Evolutionary conservation across 176 grass and related monocot species (phyloP).

Genomic region (Oryza glaberrima): DNA sequence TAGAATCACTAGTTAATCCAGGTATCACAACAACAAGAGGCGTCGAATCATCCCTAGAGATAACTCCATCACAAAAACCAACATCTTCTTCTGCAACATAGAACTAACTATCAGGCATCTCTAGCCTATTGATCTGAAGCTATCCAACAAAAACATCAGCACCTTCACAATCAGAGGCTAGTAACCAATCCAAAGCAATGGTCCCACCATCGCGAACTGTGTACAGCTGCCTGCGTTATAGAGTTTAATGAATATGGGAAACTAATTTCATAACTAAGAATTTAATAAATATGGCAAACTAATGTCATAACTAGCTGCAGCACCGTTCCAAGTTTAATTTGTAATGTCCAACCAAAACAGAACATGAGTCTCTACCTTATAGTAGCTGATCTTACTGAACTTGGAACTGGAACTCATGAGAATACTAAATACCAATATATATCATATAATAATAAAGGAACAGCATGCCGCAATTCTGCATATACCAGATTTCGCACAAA

Average conservation of each 20-base stretch:
- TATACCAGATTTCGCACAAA: background rate
- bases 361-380: background rate
- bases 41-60: conserved; percentile 70
- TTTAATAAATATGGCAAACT: conserved; percentile 13
- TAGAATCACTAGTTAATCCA: conserved; percentile 94
- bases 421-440: background rate
- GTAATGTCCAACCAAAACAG: background rate
- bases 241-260: background rate
- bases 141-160: conserved; percentile 27
- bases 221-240: conserved; percentile 75
- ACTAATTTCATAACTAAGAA: background rate
- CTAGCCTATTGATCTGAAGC: conserved; percentile 31
- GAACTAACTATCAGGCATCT: conserved; percentile 18
- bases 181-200: conserved; percentile 95
- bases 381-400: background rate
- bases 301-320: background rate
- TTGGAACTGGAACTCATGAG: conserved; percentile 11
- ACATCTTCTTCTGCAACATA: conserved; percentile 56
- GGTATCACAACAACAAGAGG: conserved; percentile 84
- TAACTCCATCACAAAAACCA: conserved; percentile 42
- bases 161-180: conserved; percentile 70
- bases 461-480: background rate
- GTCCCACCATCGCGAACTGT: conserved; percentile 79
- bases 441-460: background rate
- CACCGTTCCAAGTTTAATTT: background rate